A percentile compares a stretch with the other conserved stretches of the same genome.
phyloP scores from a whole-genome alignment of 163 green algal genomes.

The Prototheca cutis region DNA sequence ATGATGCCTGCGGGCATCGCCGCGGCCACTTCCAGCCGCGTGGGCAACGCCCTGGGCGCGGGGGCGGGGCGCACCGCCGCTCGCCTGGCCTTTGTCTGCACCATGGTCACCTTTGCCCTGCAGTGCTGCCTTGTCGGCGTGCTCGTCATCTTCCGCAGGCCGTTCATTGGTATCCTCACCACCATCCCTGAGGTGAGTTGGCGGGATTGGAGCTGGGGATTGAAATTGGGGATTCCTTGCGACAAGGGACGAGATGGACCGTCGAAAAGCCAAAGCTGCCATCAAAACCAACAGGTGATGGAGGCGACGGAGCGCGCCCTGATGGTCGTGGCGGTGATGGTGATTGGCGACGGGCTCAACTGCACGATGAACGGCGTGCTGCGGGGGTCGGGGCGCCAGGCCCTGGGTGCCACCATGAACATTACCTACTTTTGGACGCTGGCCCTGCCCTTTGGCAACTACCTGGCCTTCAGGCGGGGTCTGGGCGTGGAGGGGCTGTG shows the following conservation, averaged over 20 bases:
- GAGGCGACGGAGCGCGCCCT: slow-evolving; percentile 2
- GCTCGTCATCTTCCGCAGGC: slow-evolving; percentile 1
- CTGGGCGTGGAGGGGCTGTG: slow-evolving; percentile 29
- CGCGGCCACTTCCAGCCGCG: slow-evolving; percentile 20
- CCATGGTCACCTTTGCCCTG: neutral
- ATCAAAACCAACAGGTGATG: slow-evolving; percentile 10
- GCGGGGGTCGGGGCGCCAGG: slow-evolving; percentile 31
- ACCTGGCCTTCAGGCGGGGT: slow-evolving; percentile 15
- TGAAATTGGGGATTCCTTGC: neutral
- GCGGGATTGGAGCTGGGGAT: neutral
- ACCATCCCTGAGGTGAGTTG: slow-evolving; percentile 9
- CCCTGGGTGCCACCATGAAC: slow-evolving; percentile 22
- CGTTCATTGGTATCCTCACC: slow-evolving; percentile 9
- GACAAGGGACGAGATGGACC: too few relatives aligned
- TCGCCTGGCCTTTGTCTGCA: slow-evolving; percentile 12
- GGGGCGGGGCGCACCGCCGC: slow-evolving; percentile 18
- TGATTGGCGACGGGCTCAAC: slow-evolving; percentile 28
- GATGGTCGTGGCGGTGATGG: slow-evolving; percentile 6
- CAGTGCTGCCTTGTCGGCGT: slow-evolving; percentile 5
- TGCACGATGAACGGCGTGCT: slow-evolving; percentile 24
- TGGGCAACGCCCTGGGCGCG: slow-evolving; percentile 42
- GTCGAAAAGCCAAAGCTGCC: too few relatives aligned
- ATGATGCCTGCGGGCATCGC: slow-evolving; percentile 30
- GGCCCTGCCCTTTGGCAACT: slow-evolving; percentile 27
- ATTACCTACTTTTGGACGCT: slow-evolving; percentile 25